Base-by-base conservation (phyloP, 1,284 basidiomycete species). In the Ustilago shanxiensis region DNA sequence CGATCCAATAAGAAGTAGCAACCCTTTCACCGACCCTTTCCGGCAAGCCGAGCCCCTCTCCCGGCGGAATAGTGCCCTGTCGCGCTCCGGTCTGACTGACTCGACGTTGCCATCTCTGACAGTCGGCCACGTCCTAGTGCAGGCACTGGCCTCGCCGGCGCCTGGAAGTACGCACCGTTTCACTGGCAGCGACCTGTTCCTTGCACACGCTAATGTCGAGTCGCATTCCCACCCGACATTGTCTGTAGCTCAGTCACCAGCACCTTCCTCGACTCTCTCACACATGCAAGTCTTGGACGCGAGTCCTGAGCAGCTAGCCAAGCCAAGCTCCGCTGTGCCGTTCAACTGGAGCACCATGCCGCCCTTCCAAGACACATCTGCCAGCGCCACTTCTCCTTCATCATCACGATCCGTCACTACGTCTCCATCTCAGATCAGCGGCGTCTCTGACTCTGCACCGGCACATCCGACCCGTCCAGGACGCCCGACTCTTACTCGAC, bases 401-500 rank as follows among this genome's bases (percentile, higher is more conserved):
- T 20, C 31, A n/a, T 28, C 58, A 3, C 68, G 49, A 9, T 10
- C 53, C 18, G 22, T 50, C 9, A 54, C 33, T 28, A 45, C 14
- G 24, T 59, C 71, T 24, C 60, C 65, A 6, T 37, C 47, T 11
- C 24, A 24, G 13, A 11, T 58, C 7, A 29, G 14, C 28, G 37
- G n/a, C 37, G 14, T 4, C 22, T 16, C 52, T 14, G 47, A 56
- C 2, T 26, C 60, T 9, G 7, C 20, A 6, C 29, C 37, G 7
- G 13, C 44, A 10, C 53, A 35, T 26, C 49, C 66, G n/a, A 28
- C 57, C 13, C 69, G 61, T 10, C 54, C 65, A 1, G 37, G 52
- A 5, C 28, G 79, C 22, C 79, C 79, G 2, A 68, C 56, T 2
- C 64, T 80, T 7, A 59, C 77, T 1, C 70, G 79, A 16, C 63